A percentile compares a stretch with the other conserved stretches of the same genome.
phyloP scores from a whole-genome alignment of 305 asterid species.

The Fraxinus dipetala region DNA sequence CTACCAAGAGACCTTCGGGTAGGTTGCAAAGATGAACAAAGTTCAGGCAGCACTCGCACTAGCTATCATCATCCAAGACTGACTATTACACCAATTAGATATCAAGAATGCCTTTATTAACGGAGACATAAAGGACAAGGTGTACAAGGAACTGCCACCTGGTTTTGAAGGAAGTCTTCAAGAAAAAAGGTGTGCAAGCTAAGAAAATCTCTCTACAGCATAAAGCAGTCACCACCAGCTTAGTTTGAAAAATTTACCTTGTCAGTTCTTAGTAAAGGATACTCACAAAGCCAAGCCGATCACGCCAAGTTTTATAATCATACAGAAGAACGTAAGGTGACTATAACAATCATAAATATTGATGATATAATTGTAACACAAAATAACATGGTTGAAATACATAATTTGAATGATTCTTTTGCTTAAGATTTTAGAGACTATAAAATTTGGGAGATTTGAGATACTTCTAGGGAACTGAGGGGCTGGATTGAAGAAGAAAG shows the following conservation, averaged over 20 bases:
- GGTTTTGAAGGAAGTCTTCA: not conserved
- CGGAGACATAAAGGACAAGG: not conserved
- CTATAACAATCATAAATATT: not conserved
- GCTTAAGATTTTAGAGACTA: not conserved
- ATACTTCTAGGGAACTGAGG: not conserved
- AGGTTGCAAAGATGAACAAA: not conserved
- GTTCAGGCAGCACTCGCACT: not conserved
- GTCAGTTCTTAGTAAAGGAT: not conserved
- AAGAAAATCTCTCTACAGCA: not conserved
- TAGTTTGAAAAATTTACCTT: not conserved
- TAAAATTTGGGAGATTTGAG: not conserved
- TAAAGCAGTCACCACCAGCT: too few species aligned
- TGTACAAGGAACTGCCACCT: not conserved
- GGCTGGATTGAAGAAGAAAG: not conserved
- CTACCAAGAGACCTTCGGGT: not conserved
- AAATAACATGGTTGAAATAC: not conserved
- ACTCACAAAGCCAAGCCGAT: not conserved
- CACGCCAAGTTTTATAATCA: not conserved
- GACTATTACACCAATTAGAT: not conserved
- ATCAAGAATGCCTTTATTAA: not conserved
- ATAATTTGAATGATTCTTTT: not conserved
- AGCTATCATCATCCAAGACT: not conserved
- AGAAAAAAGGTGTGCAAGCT: not conserved
- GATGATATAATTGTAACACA: not conserved
- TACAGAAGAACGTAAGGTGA: not conserved